Evolutionary conservation across 345 rosid species (phyloP).

Genomic region (Eutrema heterophyllum): DNA sequence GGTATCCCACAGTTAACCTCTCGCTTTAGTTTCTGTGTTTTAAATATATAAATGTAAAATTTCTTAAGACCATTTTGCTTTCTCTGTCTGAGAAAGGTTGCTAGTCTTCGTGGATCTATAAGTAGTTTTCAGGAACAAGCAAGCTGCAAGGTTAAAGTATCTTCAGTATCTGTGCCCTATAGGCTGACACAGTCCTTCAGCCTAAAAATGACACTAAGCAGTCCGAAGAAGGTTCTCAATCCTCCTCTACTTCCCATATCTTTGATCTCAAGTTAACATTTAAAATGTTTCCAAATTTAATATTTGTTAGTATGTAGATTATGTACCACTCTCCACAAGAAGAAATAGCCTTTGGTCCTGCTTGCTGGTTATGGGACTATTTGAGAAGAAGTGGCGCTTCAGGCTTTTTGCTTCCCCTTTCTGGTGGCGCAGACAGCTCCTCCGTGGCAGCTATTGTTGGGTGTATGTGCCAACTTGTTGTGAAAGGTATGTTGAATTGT

Average conservation of each 20-base stretch:
- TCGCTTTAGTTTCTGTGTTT: background rate
- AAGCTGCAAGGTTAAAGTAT: conserved; percentile 56
- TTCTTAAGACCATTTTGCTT: background rate
- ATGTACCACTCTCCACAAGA: conserved; percentile 84
- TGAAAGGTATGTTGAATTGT: conserved; percentile 52
- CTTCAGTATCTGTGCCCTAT: conserved; percentile 64
- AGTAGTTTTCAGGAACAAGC: conserved; percentile 93
- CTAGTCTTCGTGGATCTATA: conserved; percentile 83
- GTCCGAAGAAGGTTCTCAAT: conserved; percentile 59
- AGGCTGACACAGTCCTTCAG: conserved; percentile 68
- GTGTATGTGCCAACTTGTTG: conserved; percentile 97
- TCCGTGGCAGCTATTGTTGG: conserved; percentile 99
- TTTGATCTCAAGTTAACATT: background rate
- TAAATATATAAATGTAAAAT: background rate
- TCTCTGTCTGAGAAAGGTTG: conserved; percentile 57
- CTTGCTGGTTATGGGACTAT: conserved; percentile 99
- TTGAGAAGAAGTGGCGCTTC: conserved; percentile 97
- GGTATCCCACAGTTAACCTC: conserved; percentile 39
- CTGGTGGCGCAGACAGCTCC: conserved; percentile 98
- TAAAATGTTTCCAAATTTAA: background rate
- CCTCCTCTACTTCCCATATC: conserved; percentile 2
- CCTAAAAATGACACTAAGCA: conserved; percentile 60
- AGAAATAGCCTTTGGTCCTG: conserved; percentile 95
- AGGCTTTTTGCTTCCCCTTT: conserved; percentile 95
- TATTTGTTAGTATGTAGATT: conserved; percentile 39